A percentile compares a stretch with the other conserved stretches of the same genome.
phyloP scores from a whole-genome alignment of 1,284 basidiomycete genomes.

The Pyrrhoderma noxium region DNA sequence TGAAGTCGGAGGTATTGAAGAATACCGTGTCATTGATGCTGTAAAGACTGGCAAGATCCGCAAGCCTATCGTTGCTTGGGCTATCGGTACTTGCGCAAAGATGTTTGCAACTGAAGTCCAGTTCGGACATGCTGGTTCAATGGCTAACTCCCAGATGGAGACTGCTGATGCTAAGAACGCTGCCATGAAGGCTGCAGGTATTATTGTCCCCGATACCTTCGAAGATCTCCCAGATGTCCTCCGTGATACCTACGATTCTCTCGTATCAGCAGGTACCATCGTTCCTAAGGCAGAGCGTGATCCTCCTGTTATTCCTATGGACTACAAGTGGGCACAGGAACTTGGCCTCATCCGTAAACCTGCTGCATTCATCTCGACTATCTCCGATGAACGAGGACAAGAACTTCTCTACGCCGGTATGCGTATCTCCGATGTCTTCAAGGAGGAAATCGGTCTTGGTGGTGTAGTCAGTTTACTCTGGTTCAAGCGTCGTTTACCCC shows the following conservation, averaged over 20 bases:
- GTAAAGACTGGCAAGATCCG: constrained; percentile 92
- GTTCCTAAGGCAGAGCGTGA: constrained; percentile 74
- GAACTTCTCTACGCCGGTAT: constrained; percentile 98
- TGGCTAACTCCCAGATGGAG: constrained; percentile 97
- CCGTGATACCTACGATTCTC: constrained; percentile 78
- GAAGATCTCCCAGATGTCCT: constrained; percentile 89
- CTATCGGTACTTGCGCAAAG: constrained; percentile 99
- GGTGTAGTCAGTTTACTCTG: constrained; percentile 95
- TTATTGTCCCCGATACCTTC: constrained; percentile 97
- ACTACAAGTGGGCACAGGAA: constrained; percentile 99
- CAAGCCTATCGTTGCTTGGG: constrained; percentile 99
- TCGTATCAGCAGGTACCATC: constrained; percentile 71
- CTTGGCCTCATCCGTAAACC: constrained; percentile 98
- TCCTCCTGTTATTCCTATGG: constrained; percentile 96
- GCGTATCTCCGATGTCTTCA: constrained; percentile 98
- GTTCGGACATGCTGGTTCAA: constrained; percentile 96
- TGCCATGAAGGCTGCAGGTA: constrained; percentile 92
- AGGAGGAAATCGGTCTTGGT: constrained; percentile 94
- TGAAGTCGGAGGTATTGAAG: constrained; percentile 98
- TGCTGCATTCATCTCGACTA: constrained; percentile 98
- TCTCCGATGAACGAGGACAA: constrained; percentile 98
- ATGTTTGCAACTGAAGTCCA: constrained; percentile 99
- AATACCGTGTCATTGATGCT: constrained; percentile 98
- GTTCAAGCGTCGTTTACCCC: constrained; percentile 92
- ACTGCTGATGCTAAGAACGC: constrained; percentile 97